phyloP scores from a whole-genome alignment of 768 basidiomycete genomes.

The Mycena crocata region DNA sequence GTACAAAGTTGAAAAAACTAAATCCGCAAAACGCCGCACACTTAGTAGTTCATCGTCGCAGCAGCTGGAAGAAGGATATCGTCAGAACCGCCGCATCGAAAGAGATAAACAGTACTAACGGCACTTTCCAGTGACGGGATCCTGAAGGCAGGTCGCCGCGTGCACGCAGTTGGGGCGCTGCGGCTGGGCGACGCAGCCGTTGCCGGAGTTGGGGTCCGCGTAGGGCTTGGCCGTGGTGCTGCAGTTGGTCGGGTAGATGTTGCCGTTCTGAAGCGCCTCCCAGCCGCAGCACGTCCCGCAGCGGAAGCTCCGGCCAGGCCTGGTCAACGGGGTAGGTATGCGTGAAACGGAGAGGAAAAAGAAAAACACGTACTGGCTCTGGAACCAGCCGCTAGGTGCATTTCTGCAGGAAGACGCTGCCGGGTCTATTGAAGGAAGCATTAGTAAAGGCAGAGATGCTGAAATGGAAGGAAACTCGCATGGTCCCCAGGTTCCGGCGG shows the following conservation, averaged over 20 bases:
- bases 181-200: slow-evolving; percentile 2
- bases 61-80: too few species aligned
- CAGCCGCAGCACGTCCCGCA: slow-evolving; percentile 12
- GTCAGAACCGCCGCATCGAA: background rate
- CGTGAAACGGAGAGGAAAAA: background rate
- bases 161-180: background rate
- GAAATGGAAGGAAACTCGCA: background rate
- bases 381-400: slow-evolving; percentile 13
- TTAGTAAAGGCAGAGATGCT: background rate
- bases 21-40: too few species aligned
- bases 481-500: background rate
- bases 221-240: background rate
- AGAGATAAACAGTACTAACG: background rate
- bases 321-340: background rate
- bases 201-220: background rate
- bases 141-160: background rate
- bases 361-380: background rate
- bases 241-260: slow-evolving; percentile 1
- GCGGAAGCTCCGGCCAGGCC: background rate
- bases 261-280: background rate
- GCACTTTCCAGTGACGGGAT: background rate
- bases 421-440: background rate
- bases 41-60: too few species aligned
- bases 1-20: too few species aligned
- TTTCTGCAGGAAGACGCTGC: slow-evolving; percentile 1